A percentile compares a stretch with the other conserved stretches of the same genome.
Conservation (phyloP, 768 basidiomycete species). For the Tricholomella constricta region DNA sequence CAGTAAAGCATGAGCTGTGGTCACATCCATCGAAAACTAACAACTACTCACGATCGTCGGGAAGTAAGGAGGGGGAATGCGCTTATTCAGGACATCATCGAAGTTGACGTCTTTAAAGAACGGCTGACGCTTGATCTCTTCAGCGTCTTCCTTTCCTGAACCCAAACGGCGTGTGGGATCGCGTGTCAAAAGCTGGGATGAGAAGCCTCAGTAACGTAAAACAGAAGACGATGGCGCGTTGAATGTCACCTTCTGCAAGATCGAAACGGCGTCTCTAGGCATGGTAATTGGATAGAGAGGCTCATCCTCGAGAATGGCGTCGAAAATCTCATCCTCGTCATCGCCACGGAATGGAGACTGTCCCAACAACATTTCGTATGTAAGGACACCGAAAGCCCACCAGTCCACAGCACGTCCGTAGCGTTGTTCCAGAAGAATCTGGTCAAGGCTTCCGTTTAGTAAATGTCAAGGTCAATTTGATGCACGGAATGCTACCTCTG, state of each 20-base stretch:
- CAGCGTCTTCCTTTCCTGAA: conserved; percentile 88
- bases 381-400: conserved; percentile 99
- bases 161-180: conserved; percentile 92
- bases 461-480: not conserved
- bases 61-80: conserved; percentile 96
- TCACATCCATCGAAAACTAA: not conserved
- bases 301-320: conserved; percentile 98
- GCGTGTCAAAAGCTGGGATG: conserved; percentile 78
- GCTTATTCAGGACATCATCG: conserved; percentile 96
- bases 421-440: conserved; percentile 99
- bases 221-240: not conserved
- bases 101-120: conserved; percentile 99
- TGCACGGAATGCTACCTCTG: conserved; percentile 76
- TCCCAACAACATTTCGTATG: conserved; percentile 98
- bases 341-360: conserved; percentile 99
- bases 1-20: not conserved
- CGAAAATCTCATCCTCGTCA: conserved; percentile 99
- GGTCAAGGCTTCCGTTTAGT: not conserved
- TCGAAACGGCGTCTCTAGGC: conserved; percentile 95
- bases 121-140: conserved; percentile 95
- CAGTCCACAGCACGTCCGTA: conserved; percentile 99
- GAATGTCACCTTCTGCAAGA: conserved; percentile 80
- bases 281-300: conserved; percentile 99
- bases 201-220: not conserved
- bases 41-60: conserved; percentile 81